Evolutionary conservation across 805 yeast genomes (phyloP).

Genomic region (Pichia gijzeniarum): DNA sequence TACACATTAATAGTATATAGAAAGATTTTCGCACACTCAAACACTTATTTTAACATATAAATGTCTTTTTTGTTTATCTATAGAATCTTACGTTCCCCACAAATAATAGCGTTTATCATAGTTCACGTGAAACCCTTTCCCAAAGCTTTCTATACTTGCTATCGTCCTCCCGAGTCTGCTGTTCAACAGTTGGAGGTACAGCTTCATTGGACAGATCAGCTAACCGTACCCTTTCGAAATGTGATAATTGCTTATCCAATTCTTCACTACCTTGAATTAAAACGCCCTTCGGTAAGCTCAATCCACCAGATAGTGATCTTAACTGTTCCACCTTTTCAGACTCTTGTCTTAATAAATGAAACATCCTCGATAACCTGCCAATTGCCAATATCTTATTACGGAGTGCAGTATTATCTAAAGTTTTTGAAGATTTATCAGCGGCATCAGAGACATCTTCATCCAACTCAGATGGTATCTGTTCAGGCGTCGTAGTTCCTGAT

Average conservation of each 20-base stretch:
- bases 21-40: no score
- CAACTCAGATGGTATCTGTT: neutral
- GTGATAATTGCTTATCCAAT: conserved; percentile 56
- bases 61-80: no score
- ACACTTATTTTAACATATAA: no score
- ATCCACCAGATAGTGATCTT: conserved; percentile 66
- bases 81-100: no score
- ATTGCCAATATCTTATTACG: conserved; percentile 89
- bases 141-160: conserved; percentile 11
- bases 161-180: conserved; percentile 10
- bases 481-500: conserved; percentile 1
- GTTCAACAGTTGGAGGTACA: conserved; percentile 60
- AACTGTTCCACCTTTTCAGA: conserved; percentile 81
- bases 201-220: conserved; percentile 83
- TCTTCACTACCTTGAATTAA: conserved; percentile 78
- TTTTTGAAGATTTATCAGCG: conserved; percentile 10
- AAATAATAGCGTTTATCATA: no score
- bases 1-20: no score
- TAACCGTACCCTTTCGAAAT: conserved; percentile 77
- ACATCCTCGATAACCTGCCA: conserved; percentile 95
- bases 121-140: conserved; percentile 3
- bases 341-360: conserved; percentile 80
- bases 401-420: conserved; percentile 38
- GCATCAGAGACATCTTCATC: conserved; percentile 1
- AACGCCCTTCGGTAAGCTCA: conserved; percentile 75